A percentile compares a stretch with the other conserved stretches of the same genome.
phyloP scores from a whole-genome alignment of 805 yeast species.

The Starmerella bacillaris region DNA sequence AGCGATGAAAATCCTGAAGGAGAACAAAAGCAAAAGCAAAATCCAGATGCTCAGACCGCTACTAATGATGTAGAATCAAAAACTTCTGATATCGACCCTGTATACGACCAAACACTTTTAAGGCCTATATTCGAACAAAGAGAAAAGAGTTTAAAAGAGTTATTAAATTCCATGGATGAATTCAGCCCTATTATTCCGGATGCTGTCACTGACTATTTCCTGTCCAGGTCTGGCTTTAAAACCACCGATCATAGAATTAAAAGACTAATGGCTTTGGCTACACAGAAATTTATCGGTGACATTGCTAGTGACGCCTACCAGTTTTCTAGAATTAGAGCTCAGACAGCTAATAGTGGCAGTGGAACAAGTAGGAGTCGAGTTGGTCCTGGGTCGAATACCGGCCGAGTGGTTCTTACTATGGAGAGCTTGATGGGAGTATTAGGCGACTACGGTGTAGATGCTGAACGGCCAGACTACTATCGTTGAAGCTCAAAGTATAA shows the following conservation, averaged over 20 bases:
- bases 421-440: slow-evolving; percentile 86
- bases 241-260: slow-evolving; percentile 63
- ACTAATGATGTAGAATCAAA: not conserved
- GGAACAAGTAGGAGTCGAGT: slow-evolving; percentile 21
- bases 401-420: slow-evolving; percentile 68
- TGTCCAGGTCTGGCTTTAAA: slow-evolving; percentile 69
- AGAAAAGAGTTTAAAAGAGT: slow-evolving; percentile 40
- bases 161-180: slow-evolving; percentile 76
- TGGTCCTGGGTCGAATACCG: slow-evolving; percentile 17
- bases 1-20: slow-evolving; percentile 1
- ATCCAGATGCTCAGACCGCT: not conserved
- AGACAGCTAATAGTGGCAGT: slow-evolving; percentile 36
- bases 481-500: too few species aligned
- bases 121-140: slow-evolving; percentile 18
- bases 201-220: slow-evolving; percentile 82
- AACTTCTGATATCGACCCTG: slow-evolving; percentile 11
- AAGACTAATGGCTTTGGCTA: slow-evolving; percentile 76
- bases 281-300: slow-evolving; percentile 87
- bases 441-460: slow-evolving; percentile 79
- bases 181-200: slow-evolving; percentile 94
- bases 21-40: not conserved
- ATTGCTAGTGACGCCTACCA: slow-evolving; percentile 95
- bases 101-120: slow-evolving; percentile 13
- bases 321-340: slow-evolving; percentile 76
- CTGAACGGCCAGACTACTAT: slow-evolving; percentile 84